Percentiles rank a stretch among this genome's conserved stretches.
phyloP scores from a whole-genome alignment of 345 rosid species.

The Syzygium aqueum region DNA sequence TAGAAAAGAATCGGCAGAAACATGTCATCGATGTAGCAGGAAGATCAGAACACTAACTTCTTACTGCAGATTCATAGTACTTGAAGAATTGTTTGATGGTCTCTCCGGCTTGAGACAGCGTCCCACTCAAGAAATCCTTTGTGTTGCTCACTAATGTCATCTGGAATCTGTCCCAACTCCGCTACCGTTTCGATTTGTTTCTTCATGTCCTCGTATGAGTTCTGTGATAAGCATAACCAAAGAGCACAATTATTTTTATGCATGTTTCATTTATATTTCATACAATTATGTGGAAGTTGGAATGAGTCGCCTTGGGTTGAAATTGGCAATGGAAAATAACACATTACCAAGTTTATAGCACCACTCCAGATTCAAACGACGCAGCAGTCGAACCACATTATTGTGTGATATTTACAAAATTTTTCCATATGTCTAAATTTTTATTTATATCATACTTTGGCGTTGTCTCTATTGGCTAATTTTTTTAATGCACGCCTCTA shows the following conservation, averaged over 20 bases:
- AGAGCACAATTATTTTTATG: neutral
- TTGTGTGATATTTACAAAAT: neutral
- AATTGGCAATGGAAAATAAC: neutral
- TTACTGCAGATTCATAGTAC: neutral
- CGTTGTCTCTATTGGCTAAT: neutral
- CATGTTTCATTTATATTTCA: neutral
- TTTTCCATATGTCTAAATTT: neutral
- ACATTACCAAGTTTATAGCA: neutral
- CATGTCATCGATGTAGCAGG: neutral
- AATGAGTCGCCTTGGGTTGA: neutral
- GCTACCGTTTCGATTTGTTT: conserved; percentile 10
- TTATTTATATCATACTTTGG: neutral
- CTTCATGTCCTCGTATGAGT: conserved; percentile 23
- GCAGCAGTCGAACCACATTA: neutral
- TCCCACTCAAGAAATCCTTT: conserved; percentile 27
- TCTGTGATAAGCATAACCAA: conserved; percentile 3
- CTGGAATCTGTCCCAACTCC: conserved; percentile 13
- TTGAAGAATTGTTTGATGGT: conserved; percentile 30
- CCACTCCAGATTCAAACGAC: neutral
- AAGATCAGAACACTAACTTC: neutral
- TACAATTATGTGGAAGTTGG: neutral
- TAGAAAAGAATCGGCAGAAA: neutral
- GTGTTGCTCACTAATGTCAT: conserved; percentile 12
- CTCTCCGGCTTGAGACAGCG: conserved; percentile 1
- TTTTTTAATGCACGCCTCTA: neutral